A percentile compares a stretch with the other conserved stretches of the same genome.
phyloP scores from a whole-genome alignment of 768 basidiomycete genomes.

The Hericium coralloides region DNA sequence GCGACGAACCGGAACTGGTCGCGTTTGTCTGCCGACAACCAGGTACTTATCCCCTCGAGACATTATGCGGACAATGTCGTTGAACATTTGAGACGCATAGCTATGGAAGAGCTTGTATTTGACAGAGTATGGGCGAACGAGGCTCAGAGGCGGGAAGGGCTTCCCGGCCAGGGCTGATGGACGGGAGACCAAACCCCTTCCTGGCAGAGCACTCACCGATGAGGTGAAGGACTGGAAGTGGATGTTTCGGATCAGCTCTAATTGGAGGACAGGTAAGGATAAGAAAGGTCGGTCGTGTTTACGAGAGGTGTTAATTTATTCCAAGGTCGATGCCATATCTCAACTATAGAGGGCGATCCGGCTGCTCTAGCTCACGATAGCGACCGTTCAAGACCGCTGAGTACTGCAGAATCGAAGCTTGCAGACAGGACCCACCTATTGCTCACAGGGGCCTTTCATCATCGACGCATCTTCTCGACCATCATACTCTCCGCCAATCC shows the following conservation, averaged over 20 bases:
- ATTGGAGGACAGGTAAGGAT: slow-evolving; percentile 67
- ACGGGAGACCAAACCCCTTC: slow-evolving; percentile 49
- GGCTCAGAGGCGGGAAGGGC: slow-evolving; percentile 61
- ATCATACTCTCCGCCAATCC: slow-evolving; percentile 51
- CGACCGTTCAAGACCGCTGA: background rate
- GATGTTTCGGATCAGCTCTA: slow-evolving; percentile 80
- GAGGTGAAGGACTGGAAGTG: slow-evolving; percentile 65
- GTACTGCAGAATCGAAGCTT: background rate
- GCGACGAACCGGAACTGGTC: slow-evolving; percentile 57
- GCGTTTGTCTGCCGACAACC: slow-evolving; percentile 57
- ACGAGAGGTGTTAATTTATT: background rate
- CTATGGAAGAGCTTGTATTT: slow-evolving; percentile 67
- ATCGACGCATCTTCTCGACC: slow-evolving; percentile 14
- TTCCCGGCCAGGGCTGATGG: slow-evolving; percentile 49
- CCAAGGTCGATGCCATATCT: slow-evolving; percentile 49
- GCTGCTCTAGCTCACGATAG: background rate
- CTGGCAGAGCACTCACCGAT: slow-evolving; percentile 33
- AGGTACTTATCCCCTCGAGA: slow-evolving; percentile 32
- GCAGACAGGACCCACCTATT: slow-evolving; percentile 9
- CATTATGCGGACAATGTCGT: slow-evolving; percentile 7
- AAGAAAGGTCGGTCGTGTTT: slow-evolving; percentile 1
- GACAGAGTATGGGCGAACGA: slow-evolving; percentile 52
- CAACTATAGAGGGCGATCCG: slow-evolving; percentile 2
- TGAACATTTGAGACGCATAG: slow-evolving; percentile 22
- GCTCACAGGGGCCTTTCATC: slow-evolving; percentile 9